Evolutionary conservation across 2,329 filamentous ascomycete genomes (phyloP).

Genomic region (Trichophyton rubrum): DNA sequence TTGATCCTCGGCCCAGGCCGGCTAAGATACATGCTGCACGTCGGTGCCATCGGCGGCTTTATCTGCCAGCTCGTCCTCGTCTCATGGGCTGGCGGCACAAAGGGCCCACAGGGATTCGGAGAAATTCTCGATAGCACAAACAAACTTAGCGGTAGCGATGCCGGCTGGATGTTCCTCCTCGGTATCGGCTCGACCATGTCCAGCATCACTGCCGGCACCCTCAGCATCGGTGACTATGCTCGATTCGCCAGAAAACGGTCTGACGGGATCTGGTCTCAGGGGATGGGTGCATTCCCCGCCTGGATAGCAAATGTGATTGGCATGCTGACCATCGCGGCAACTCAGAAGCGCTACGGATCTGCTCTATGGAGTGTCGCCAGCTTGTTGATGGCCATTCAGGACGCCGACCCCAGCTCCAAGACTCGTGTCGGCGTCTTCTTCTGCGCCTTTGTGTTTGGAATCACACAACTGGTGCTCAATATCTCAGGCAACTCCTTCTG

Average conservation of each 20-base stretch:
- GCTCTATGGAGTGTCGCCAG: slow-evolving; percentile 35
- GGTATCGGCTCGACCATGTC: slow-evolving; percentile 36
- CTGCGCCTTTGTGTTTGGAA: slow-evolving; percentile 33
- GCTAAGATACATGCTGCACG: slow-evolving; percentile 6
- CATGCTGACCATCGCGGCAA: slow-evolving; percentile 25
- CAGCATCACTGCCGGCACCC: slow-evolving; percentile 34
- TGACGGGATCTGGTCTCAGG: slow-evolving; percentile 32
- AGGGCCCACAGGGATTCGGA: slow-evolving; percentile 8
- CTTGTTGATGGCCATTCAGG: slow-evolving; percentile 29
- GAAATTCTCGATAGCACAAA: slow-evolving; percentile 5
- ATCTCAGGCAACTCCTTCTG: slow-evolving; percentile 34
- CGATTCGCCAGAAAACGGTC: slow-evolving; percentile 31
- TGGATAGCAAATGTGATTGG: slow-evolving; percentile 15
- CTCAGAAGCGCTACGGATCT: slow-evolving; percentile 23
- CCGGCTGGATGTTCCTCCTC: slow-evolving; percentile 28
- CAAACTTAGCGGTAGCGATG: neutral
- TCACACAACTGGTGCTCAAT: slow-evolving; percentile 37
- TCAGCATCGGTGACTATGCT: slow-evolving; percentile 36
- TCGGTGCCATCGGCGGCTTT: slow-evolving; percentile 18
- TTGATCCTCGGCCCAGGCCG: slow-evolving; percentile 34
- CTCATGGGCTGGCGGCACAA: slow-evolving; percentile 8
- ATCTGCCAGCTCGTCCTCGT: slow-evolving; percentile 9
- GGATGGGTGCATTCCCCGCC: neutral
- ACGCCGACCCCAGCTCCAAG: slow-evolving; percentile 22
- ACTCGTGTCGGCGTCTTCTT: slow-evolving; percentile 38